Conservation (phyloP, 345 rosid species). For the Brassica nigra region DNA sequence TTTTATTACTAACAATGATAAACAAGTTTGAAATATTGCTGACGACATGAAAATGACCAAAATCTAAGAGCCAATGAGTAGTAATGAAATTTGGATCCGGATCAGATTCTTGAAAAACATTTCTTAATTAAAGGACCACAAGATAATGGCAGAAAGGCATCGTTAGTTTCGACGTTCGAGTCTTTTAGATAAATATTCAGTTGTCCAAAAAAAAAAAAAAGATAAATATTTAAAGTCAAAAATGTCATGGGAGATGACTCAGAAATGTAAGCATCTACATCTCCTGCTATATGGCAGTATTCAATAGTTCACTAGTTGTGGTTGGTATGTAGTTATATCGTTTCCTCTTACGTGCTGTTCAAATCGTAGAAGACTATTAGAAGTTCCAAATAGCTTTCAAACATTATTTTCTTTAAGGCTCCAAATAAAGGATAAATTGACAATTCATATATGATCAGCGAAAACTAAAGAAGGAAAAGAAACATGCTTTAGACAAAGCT, state of each 20-base stretch:
- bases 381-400: constrained; percentile 22
- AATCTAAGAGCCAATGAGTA: neutral
- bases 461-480: neutral
- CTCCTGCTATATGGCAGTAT: neutral
- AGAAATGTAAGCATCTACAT: constrained; percentile 21
- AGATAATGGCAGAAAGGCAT: neutral
- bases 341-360: neutral
- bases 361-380: constrained; percentile 6
- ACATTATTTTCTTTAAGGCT: constrained; percentile 7
- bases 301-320: neutral
- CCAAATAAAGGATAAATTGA: neutral
- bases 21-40: neutral
- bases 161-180: neutral
- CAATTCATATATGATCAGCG: neutral
- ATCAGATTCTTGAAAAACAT: constrained; percentile 1
- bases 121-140: neutral
- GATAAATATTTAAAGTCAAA: constrained; percentile 4
- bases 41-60: neutral
- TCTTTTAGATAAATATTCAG: neutral
- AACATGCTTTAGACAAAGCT: constrained; percentile 4
- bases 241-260: constrained; percentile 12
- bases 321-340: neutral
- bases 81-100: neutral
- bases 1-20: neutral
- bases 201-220: too few relatives aligned